Evolutionary conservation across 108 stramenopile species (phyloP), one percentile per base, ranked within the genome.

Genomic region (Stephanodiscus triporus): DNA sequence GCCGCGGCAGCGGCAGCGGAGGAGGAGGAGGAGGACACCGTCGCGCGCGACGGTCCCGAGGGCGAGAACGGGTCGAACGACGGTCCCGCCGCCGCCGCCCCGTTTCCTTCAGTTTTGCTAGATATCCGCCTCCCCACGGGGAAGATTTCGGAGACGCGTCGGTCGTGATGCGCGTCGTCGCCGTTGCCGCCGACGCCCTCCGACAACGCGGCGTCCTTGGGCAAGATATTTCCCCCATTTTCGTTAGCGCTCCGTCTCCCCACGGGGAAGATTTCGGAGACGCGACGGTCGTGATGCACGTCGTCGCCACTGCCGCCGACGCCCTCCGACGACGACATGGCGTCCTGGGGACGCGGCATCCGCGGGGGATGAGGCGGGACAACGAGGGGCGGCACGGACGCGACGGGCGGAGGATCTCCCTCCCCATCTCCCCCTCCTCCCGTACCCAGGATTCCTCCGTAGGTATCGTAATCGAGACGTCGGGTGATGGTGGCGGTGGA

Each of bases 401-500:
- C 36, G 36, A 36, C 36, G 36, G 36, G 36, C 36, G 6, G 36
- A 36, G 36, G 36, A 36, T n/a, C n/a, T n/a, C n/a, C n/a, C n/a
- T n/a, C n/a, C n/a, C n/a, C n/a, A n/a, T n/a, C 36, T 36, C 36
- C 36, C 6, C 36, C 36, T 36, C 36, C 36, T 6, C 6, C 6
- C 36, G 36, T 36, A 4, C 36, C 36, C 36, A 6, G 6, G 36
- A 36, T 36, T 6, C 36, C 36, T 36, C 36, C 36, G 36, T 36
- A 36, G 36, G 54, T 2, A 55, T 19, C 54, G 23, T 55, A 55
- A 24, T 55, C 54, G 10, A 55, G 24, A 19, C 54, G 54, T 23
- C 23, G n/a, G 5, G n/a, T 55, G 24, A 55, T 55, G 10, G 54
- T 55, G 10, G 54, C n/a, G 22, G 54, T 55, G 54, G 54, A 23